Evolutionary conservation across 2,329 filamentous ascomycete species (phyloP).

Genomic region (Rosellinia necatrix): DNA sequence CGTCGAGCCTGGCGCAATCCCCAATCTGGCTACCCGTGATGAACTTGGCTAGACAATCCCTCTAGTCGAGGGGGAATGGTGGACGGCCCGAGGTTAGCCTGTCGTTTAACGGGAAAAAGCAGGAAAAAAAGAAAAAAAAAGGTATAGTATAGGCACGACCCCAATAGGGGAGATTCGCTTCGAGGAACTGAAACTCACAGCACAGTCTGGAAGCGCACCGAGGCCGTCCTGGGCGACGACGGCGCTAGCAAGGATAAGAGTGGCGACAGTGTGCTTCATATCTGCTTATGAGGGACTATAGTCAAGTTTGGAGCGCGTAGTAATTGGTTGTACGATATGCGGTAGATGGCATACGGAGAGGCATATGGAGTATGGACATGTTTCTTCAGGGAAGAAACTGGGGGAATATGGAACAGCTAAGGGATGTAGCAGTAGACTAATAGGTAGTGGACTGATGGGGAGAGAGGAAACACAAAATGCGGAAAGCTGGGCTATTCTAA

Average conservation of each 20-base stretch:
- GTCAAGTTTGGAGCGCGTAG: not conserved
- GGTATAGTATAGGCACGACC: no score
- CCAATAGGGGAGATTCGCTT: not conserved
- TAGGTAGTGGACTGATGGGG: not conserved
- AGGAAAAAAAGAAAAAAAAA: no score
- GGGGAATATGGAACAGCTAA: no score
- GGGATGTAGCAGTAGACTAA: no score
- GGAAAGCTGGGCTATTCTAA: not conserved
- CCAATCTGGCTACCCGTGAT: conserved; percentile 46
- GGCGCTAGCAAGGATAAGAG: conserved; percentile 58
- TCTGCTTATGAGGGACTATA: not conserved
- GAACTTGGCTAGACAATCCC: conserved; percentile 40
- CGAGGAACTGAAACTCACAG: conserved; percentile 50
- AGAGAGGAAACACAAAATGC: not conserved
- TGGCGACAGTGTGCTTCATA: conserved; percentile 54
- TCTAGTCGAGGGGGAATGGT: conserved; percentile 28
- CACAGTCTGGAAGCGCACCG: conserved; percentile 54
- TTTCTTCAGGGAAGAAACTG: no score
- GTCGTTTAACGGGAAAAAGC: no score
- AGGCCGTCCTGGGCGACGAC: conserved; percentile 55
- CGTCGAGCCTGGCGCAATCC: conserved; percentile 47
- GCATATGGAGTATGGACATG: no score
- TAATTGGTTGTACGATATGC: no score
- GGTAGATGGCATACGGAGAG: no score
- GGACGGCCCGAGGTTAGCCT: conserved; percentile 1